Base-by-base conservation (phyloP, 2,329 filamentous ascomycete species). In the Trichoderma sp. region DNA sequence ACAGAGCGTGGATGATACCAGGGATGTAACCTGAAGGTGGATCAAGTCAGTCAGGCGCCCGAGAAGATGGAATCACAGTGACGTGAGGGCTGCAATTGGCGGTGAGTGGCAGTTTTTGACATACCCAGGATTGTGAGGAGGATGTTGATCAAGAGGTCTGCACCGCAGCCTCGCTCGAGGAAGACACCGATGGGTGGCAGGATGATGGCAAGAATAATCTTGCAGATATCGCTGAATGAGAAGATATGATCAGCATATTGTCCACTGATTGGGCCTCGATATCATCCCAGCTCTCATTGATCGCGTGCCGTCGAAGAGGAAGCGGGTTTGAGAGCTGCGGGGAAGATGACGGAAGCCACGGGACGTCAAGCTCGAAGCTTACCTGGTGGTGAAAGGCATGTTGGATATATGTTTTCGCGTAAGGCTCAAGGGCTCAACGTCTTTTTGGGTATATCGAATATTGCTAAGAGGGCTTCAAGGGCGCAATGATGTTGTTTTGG, bases 131-230 rank as follows among this genome's bases (percentile, higher is more conserved):
- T 91, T 80, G 94, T 97, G 86, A 97, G 88, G 82, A 95, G 89
- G 85, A 97, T 94, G 92, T 97, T 97, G 91, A 98, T 97, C 86
- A 96, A 88, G 82, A 98, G 88, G 84, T 97, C 94, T 79, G 92
- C 91, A 83, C 93, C 93, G 87, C 95, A 97, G 81, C 95, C 95
- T 80, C 93, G 92, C 92, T 98, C 95, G 80, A 98, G 93, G 90
- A 97, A 97, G 84, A 98, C 95, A 88, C 95, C 95, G 74, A 98
- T 87, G 83, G 95, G 95, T 75, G 95, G 95, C 79, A 98, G 91
- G 87, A 98, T 88, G 88, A 98, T 88, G 88, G 95, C 95, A 87
- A 97, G 90, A 86, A 97, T 90, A 89, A 91, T 90, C 86, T 91
- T 91, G 89, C 87, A 89, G 80, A 91, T 90, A 79, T 91, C 89